Evolutionary conservation across 345 rosid species (phyloP).

Genomic region (Populus alba): DNA sequence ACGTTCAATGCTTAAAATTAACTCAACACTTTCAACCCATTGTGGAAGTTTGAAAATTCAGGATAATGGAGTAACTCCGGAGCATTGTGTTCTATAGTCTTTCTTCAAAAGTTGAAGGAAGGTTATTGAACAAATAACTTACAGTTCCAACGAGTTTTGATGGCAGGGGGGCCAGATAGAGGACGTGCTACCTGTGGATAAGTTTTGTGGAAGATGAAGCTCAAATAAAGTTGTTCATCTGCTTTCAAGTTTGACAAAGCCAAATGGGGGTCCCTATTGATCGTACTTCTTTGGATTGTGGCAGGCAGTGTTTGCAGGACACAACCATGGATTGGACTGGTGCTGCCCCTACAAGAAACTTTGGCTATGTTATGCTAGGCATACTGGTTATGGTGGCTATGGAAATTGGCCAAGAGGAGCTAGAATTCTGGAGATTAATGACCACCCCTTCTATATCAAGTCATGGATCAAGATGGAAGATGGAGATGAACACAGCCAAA

Average conservation of each 20-base stretch:
- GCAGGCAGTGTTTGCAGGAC: constrained; percentile 90
- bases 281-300: constrained; percentile 13
- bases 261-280: background rate
- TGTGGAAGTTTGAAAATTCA: background rate
- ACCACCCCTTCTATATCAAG: constrained; percentile 55
- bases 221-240: background rate
- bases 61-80: background rate
- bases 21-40: background rate
- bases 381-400: constrained; percentile 81
- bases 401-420: constrained; percentile 87
- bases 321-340: constrained; percentile 95
- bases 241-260: background rate
- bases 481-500: constrained; percentile 56
- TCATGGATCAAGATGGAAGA: constrained; percentile 96
- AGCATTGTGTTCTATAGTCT: background rate
- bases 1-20: background rate
- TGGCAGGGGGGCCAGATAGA: background rate
- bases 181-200: background rate
- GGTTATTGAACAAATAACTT: background rate
- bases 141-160: background rate
- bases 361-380: constrained; percentile 96
- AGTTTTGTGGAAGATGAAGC: background rate
- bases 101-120: background rate
- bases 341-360: constrained; percentile 72
- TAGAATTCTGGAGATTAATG: constrained; percentile 65